Evolutionary conservation across 495 filamentous ascomycete genomes (phyloP).

Genomic region (Podospora didyma): DNA sequence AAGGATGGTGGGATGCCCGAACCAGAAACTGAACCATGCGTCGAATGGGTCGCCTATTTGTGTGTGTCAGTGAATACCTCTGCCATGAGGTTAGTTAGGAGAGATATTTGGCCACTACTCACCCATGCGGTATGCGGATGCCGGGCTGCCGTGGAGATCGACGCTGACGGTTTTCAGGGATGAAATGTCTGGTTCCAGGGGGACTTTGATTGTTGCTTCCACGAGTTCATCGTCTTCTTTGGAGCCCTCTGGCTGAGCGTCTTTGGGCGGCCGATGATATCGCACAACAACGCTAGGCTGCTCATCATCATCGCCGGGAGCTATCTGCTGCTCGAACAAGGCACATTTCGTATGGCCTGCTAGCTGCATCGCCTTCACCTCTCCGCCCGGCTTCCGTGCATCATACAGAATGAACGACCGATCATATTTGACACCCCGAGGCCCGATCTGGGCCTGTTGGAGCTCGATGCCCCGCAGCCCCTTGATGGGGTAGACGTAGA

Average conservation of each 20-base stretch:
- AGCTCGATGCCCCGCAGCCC: conserved; percentile 66
- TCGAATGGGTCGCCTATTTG: conserved; percentile 56
- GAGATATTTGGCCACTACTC: too few species aligned
- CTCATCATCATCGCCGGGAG: conserved; percentile 2
- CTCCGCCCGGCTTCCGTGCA: conserved; percentile 26
- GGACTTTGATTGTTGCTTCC: conserved; percentile 45
- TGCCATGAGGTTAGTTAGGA: too few species aligned
- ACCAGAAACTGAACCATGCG: conserved; percentile 67
- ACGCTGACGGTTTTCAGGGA: conserved; percentile 50
- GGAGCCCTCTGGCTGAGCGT: background rate
- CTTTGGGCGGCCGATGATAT: conserved; percentile 35
- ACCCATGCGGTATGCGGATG: conserved; percentile 68
- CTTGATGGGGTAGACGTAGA: conserved; percentile 90
- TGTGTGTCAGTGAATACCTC: too few species aligned
- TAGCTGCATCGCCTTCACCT: conserved; percentile 64
- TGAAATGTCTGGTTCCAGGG: conserved; percentile 52
- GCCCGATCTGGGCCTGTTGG: conserved; percentile 49
- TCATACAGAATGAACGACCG: conserved; percentile 75
- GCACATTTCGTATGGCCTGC: conserved; percentile 58
- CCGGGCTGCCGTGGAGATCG: conserved; percentile 59
- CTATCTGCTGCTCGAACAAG: conserved; percentile 61
- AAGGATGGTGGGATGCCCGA: conserved; percentile 64
- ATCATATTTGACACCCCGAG: conserved; percentile 71
- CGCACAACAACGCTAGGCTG: conserved; percentile 49
- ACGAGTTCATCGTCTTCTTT: conserved; percentile 10